Evolutionary conservation across 164 flowering plant genomes (phyloP), one percentile per base, ranked within the genome.

Genomic region (Nymphaea thermarum): DNA sequence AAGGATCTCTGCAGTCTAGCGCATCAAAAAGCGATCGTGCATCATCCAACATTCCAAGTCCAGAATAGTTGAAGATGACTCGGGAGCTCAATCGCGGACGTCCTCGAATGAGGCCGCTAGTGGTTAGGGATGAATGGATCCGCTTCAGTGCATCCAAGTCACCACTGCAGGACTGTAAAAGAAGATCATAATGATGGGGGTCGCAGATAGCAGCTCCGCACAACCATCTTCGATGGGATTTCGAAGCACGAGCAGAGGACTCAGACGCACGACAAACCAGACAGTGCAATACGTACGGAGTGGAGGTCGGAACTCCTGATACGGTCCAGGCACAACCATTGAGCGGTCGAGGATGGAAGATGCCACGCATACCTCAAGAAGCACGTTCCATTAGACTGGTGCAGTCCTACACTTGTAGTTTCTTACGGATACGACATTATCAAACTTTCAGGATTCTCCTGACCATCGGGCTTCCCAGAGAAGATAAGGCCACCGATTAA

Each of bases 21-120:
- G 43, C 16, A 67, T 75, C 65, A 68, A 80, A 82, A n/a, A 82
- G 43, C 7, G 71, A 80, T 1, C 79, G 60, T 43, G 80, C 74
- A 25, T 60, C 43, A 0, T 5, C 11, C 10, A 55, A 59, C 7
- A 69, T 55, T 6, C 74, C 72, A 16, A 72, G 60, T 17, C 66
- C 65, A 5, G 75, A 18, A 70, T 77, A 77, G n/a, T 70, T 70
- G 61, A 65, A 42, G 55, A 77, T 75, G 43, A 74, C 44, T 60
- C 70, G 77, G 51, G 74, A 75, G 57, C 65, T 61, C 65, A 74
- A 63, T 59, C 72, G 80, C 4, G 77, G 75, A 53, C 44, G 65
- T 43, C 42, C 14, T 18, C 8, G 14, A 16, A 74, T 59, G 66
- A 72, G 42, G 36, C 80, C 77, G 2, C 66, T 44, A 15, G 76